A percentile compares a stretch with the other conserved stretches of the same genome.
phyloP scores from a whole-genome alignment of 495 filamentous ascomycete species.

The Aspergillus egyptiacus region DNA sequence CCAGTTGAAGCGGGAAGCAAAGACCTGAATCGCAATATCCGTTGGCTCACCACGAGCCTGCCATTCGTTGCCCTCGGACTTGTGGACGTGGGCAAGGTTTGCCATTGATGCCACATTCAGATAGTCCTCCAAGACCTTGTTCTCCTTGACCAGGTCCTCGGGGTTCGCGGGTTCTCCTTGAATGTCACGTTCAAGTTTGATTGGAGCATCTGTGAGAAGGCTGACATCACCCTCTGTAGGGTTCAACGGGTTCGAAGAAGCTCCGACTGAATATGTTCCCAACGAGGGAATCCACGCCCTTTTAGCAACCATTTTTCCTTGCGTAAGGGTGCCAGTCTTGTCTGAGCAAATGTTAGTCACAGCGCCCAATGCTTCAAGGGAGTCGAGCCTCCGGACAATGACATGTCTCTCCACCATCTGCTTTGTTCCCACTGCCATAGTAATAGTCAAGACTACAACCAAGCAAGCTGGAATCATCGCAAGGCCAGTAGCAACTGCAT shows the following conservation, averaged over 20 bases:
- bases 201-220: slow-evolving; percentile 31
- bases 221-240: slow-evolving; percentile 49
- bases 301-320: slow-evolving; percentile 72
- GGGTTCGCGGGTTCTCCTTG: slow-evolving; percentile 23
- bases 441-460: slow-evolving; percentile 71
- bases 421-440: slow-evolving; percentile 66
- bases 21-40: slow-evolving; percentile 66
- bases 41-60: slow-evolving; percentile 61
- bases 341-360: slow-evolving; percentile 71
- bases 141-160: slow-evolving; percentile 36
- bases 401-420: slow-evolving; percentile 66
- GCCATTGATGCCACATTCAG: slow-evolving; percentile 58
- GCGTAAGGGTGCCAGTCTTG: slow-evolving; percentile 67
- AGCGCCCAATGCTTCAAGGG: slow-evolving; percentile 61
- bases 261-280: slow-evolving; percentile 56
- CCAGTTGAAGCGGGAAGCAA: slow-evolving; percentile 57
- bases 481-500: slow-evolving; percentile 64
- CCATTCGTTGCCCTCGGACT: slow-evolving; percentile 47
- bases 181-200: slow-evolving; percentile 25
- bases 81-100: slow-evolving; percentile 56
- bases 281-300: slow-evolving; percentile 70
- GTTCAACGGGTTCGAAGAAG: slow-evolving; percentile 51
- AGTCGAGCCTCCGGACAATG: slow-evolving; percentile 60
- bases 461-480: slow-evolving; percentile 71
- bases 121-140: slow-evolving; percentile 43